phyloP scores from a whole-genome alignment of 805 yeast species.

The Monosporozyma solicola region DNA sequence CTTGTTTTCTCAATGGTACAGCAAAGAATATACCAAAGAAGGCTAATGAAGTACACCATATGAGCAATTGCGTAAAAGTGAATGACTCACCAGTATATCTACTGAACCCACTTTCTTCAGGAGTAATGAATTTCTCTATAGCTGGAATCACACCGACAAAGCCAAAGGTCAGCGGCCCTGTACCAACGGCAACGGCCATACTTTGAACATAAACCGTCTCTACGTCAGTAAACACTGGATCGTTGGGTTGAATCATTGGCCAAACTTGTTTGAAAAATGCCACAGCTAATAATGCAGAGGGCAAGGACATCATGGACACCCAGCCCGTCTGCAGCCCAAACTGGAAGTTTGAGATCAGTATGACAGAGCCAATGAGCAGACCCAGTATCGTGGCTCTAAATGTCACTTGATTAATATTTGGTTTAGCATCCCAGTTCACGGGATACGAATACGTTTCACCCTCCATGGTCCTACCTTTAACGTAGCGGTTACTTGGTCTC shows the following conservation, averaged over 20 bases:
- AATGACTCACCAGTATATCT: conserved; percentile 29
- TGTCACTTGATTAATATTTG: conserved; percentile 57
- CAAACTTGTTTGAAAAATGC: conserved; percentile 61
- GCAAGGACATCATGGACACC: conserved; percentile 98
- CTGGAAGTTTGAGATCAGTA: conserved; percentile 84
- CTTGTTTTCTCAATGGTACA: conserved; percentile 76
- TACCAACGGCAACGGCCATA: conserved; percentile 93
- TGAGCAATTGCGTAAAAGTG: conserved; percentile 44
- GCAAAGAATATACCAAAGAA: conserved; percentile 96
- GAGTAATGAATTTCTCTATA: conserved; percentile 74
- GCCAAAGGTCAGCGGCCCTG: conserved; percentile 94
- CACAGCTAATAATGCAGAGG: conserved; percentile 82
- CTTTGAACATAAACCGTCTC: conserved; percentile 91
- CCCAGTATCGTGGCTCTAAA: conserved; percentile 69
- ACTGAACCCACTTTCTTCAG: conserved; percentile 62
- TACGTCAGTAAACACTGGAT: conserved; percentile 64
- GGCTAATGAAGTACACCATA: conserved; percentile 84
- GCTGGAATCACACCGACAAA: conserved; percentile 95
- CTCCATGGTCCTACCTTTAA: neutral
- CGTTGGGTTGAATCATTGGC: conserved; percentile 24
- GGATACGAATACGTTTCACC: neutral
- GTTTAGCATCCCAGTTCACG: conserved; percentile 38
- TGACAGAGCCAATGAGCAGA: conserved; percentile 74
- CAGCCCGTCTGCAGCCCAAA: conserved; percentile 97
- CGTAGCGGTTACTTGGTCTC: neutral